Percentiles rank a stretch among this genome's conserved stretches.
Conservation (phyloP, 1,284 basidiomycete genomes). For the Fomitopsis schrenkii region DNA sequence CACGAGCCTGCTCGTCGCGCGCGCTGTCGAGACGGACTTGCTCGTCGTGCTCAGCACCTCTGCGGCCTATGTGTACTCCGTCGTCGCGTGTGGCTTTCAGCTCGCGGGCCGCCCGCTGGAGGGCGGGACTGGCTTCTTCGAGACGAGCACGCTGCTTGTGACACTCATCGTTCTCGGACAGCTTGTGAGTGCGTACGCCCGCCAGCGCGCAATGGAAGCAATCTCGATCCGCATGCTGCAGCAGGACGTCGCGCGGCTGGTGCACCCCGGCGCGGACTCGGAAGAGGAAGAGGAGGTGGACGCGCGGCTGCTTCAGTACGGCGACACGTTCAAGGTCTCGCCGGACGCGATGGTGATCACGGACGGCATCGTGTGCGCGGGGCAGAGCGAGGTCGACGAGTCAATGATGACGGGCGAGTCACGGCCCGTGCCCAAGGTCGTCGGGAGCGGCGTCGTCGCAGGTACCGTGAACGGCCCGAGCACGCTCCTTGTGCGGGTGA, state of each 20-base stretch:
- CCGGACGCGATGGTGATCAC: conserved; percentile 37
- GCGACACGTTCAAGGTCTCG: conserved; percentile 34
- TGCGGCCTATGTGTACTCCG: conserved; percentile 40
- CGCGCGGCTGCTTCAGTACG: conserved; percentile 34
- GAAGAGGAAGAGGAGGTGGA: conserved; percentile 22
- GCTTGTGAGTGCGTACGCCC: conserved; percentile 36
- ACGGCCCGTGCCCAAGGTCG: conserved; percentile 33
- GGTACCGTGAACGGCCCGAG: conserved; percentile 37
- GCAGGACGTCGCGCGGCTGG: conserved; percentile 27
- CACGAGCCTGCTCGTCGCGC: conserved; percentile 36
- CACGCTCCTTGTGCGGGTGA: conserved; percentile 33
- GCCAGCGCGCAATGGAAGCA: conserved; percentile 34
- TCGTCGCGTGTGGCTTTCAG: conserved; percentile 36
- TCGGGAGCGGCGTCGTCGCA: conserved; percentile 33
- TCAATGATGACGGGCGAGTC: conserved; percentile 44
- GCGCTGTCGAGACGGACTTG: conserved; percentile 37
- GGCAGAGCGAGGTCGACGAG: conserved; percentile 39
- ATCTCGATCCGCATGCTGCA: conserved; percentile 34
- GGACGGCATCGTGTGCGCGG: conserved; percentile 36
- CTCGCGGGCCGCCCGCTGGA: conserved; percentile 31
- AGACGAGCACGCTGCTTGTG: conserved; percentile 41
- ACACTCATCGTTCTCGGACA: conserved; percentile 42
- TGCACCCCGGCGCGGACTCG: conserved; percentile 18
- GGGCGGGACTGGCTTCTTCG: conserved; percentile 37
- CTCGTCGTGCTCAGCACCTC: conserved; percentile 39